Evolutionary conservation across 805 yeast species (phyloP).

Genomic region (Lachancea dasiensis): DNA sequence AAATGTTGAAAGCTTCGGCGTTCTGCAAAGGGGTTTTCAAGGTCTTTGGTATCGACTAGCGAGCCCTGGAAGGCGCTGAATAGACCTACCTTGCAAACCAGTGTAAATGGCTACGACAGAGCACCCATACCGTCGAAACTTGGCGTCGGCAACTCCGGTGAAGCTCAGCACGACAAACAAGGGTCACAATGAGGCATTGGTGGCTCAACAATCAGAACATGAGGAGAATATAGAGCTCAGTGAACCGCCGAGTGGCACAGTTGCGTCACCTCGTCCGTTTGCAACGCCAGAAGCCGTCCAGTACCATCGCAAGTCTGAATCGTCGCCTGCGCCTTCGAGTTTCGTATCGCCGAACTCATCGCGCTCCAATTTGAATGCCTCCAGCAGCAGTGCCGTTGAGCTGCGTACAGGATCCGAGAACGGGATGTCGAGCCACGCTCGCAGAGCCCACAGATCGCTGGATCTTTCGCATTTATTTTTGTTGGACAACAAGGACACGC

Average conservation of each 20-base stretch:
- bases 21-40: too few species aligned
- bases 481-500: slow-evolving; percentile 31
- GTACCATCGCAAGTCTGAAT: slow-evolving; percentile 2
- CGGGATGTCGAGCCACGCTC: background rate
- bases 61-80: too few species aligned
- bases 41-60: too few species aligned
- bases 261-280: too few species aligned
- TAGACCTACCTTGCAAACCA: background rate
- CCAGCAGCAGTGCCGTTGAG: slow-evolving; percentile 1
- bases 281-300: background rate
- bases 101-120: slow-evolving; percentile 9
- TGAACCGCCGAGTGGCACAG: too few species aligned
- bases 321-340: slow-evolving; percentile 5
- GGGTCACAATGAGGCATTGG: slow-evolving; percentile 10
- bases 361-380: slow-evolving; percentile 2
- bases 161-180: background rate
- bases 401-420: slow-evolving; percentile 1
- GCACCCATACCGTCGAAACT: slow-evolving; percentile 8
- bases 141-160: slow-evolving; percentile 6
- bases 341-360: slow-evolving; percentile 6
- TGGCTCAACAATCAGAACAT: too few species aligned
- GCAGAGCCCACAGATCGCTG: slow-evolving; percentile 33
- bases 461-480: slow-evolving; percentile 39
- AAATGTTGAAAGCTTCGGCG: too few species aligned
- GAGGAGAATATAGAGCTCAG: too few species aligned